phyloP scores from a whole-genome alignment of 2,329 filamentous ascomycete species.

The Talaromyces islandicus region DNA sequence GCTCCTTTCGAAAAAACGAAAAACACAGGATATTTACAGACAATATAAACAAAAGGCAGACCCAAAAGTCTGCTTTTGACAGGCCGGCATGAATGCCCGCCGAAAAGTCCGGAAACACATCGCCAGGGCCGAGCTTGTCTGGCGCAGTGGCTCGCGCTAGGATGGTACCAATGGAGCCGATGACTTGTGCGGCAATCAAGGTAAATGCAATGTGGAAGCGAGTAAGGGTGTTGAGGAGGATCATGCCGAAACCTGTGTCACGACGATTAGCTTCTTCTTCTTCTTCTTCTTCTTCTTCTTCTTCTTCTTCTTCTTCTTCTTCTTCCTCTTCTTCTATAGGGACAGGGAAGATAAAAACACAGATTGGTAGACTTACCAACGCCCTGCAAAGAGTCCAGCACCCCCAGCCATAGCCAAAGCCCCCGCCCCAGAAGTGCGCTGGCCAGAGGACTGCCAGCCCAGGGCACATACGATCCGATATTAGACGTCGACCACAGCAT shows the following conservation, averaged over 20 bases:
- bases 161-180: slow-evolving; percentile 54
- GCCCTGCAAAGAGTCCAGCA: slow-evolving; percentile 55
- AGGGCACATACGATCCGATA: slow-evolving; percentile 54
- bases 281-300: background rate
- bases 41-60: slow-evolving; percentile 45
- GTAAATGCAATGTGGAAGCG: slow-evolving; percentile 48
- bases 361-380: slow-evolving; percentile 36
- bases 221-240: slow-evolving; percentile 55
- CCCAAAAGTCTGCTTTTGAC: slow-evolving; percentile 16
- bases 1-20: slow-evolving; percentile 35
- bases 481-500: slow-evolving; percentile 55
- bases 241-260: slow-evolving; percentile 48
- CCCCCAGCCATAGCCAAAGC: slow-evolving; percentile 58
- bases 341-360: too few species aligned
- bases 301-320: background rate
- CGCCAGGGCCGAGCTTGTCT: slow-evolving; percentile 51
- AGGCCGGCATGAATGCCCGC: slow-evolving; percentile 11
- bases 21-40: slow-evolving; percentile 52
- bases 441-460: slow-evolving; percentile 46
- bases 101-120: slow-evolving; percentile 52
- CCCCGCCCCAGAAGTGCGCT: slow-evolving; percentile 48
- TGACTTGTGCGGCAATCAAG: slow-evolving; percentile 44
- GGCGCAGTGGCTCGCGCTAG: slow-evolving; percentile 52
- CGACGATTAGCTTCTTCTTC: background rate
- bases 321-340: too few species aligned